phyloP scores from a whole-genome alignment of 768 basidiomycete genomes.

The Myochromella boudieri region DNA sequence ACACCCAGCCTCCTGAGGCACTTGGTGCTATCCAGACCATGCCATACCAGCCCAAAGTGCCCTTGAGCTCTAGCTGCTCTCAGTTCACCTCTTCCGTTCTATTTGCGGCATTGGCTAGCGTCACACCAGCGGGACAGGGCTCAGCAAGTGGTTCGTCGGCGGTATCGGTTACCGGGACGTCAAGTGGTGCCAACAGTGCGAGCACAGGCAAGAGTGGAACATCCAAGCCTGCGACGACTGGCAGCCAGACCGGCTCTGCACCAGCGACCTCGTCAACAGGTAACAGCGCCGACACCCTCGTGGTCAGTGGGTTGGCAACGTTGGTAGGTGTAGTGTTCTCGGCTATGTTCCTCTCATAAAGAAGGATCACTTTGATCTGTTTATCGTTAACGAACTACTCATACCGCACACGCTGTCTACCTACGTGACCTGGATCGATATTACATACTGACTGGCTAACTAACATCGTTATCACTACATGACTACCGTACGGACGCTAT shows the following conservation, averaged over 20 bases:
- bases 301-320: conserved; percentile 13
- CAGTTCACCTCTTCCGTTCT: conserved; percentile 28
- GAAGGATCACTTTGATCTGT: not conserved
- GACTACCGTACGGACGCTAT: not conserved
- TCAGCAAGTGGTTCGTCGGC: not conserved
- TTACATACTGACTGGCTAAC: no score
- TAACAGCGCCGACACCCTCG: conserved; percentile 13
- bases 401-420: no score
- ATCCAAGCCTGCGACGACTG: conserved; percentile 4
- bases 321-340: conserved; percentile 21
- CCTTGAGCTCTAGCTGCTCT: conserved; percentile 36
- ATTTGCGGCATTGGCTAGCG: conserved; percentile 24
- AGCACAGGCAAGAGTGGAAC: not conserved
- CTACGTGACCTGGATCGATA: no score
- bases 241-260: conserved; percentile 10
- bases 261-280: conserved; percentile 11
- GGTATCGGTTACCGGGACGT: not conserved
- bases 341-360: conserved; percentile 19
- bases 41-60: conserved; percentile 39
- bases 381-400: no score
- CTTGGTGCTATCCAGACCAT: conserved; percentile 35
- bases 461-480: no score
- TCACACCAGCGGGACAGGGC: conserved; percentile 9
- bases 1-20: conserved; percentile 38
- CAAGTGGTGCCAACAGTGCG: not conserved